Percentiles rank a stretch among this genome's conserved stretches.
Conservation (phyloP, 176 grass and related monocot species). For the Chrysopogon serrulatus region DNA sequence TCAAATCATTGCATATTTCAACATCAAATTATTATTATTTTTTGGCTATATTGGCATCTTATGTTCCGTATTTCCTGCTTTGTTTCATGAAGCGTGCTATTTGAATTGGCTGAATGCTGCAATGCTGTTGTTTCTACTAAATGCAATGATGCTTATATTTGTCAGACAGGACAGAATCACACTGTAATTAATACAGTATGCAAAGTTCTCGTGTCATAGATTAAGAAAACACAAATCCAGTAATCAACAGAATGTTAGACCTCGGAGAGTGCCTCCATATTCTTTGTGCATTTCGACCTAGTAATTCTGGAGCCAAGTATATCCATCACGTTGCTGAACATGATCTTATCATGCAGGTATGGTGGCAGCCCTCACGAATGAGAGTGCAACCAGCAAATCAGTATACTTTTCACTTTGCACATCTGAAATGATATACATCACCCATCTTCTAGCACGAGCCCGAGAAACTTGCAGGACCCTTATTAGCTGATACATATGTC, state of each 20-base stretch:
- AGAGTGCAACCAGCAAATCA: conserved; percentile 94
- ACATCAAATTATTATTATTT: no score
- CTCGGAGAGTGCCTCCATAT: background rate
- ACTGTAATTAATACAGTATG: background rate
- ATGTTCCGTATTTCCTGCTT: background rate
- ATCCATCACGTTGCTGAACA: background rate
- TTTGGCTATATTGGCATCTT: background rate
- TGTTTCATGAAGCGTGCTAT: background rate
- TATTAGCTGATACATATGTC: conserved; percentile 92
- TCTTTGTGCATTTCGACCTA: background rate
- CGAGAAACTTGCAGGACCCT: conserved; percentile 88
- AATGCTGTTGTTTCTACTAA: background rate
- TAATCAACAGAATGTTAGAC: background rate
- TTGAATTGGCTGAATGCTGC: background rate
- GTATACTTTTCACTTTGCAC: conserved; percentile 97
- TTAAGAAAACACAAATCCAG: background rate
- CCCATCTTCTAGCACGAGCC: conserved; percentile 74
- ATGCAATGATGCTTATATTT: background rate
- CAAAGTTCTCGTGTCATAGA: background rate
- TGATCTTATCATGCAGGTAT: conserved; percentile 50
- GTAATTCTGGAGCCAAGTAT: background rate
- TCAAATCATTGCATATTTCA: background rate
- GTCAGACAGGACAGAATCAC: background rate
- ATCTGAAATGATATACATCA: conserved; percentile 99
- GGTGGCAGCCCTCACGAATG: conserved; percentile 87